Base-by-base conservation (phyloP, 73 alveolate species). In the Halteria grandinella region DNA sequence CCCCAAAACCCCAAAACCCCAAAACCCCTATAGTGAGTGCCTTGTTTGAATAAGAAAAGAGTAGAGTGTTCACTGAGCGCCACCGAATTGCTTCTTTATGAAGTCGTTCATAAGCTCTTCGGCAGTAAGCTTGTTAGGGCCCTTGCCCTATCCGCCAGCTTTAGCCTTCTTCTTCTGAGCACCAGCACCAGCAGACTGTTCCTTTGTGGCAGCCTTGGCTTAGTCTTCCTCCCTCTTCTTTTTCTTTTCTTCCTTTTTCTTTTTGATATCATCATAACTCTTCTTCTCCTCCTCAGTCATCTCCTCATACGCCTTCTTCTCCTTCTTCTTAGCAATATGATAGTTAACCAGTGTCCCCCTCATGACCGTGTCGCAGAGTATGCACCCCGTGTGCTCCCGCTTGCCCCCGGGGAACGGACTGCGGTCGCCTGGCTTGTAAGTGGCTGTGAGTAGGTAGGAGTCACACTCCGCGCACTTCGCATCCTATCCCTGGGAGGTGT, bases 321-420 rank as follows among this genome's bases (percentile, higher is more conserved):
- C 47, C 36, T 28, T 14, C 51, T 55, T 55, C 14, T 12, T 17
- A n/a, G n/a, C n/a, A n/a, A n/a, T n/a, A 28, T 24, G 17, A 15
- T 36, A 49, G 36, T 55, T 55, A 11, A 55, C 58, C 25, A 80
- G 62, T 29, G 71, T 83, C 48, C 47, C 47, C 40, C 79, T 77
- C 57, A 85, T 59, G 44, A 72, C 55, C 40, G 85, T 60, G 54
- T 91, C 97, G 59, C 97, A 91, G 59, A 81, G 58, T 15, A 87
- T 62, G 59, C 97, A 91, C 36, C 97, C 97, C 20, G 89, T 80
- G 75, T 86, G 90, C 58, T 85, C 76, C 11, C 83, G 63, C 44
- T 76, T 87, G 10, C 84, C 83, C 63, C 79, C 86, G 49, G 91
- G 93, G 86, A 91, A 91, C 18, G 97, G 97, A 39, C 87, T 76